Evolutionary conservation across 1,284 basidiomycete species (phyloP).

Genomic region (Boletus hoseneyae): DNA sequence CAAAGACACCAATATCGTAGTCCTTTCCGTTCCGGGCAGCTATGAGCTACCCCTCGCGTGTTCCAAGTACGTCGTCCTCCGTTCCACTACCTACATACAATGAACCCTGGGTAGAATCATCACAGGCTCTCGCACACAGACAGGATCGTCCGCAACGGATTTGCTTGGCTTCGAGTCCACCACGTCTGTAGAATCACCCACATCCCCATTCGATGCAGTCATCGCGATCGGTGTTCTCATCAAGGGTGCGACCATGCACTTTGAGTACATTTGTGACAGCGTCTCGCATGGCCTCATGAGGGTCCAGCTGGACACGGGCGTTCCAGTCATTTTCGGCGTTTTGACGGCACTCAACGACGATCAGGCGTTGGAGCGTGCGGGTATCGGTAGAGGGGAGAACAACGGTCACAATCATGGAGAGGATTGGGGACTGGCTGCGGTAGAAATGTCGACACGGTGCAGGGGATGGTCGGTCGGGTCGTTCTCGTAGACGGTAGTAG

Average conservation of each 20-base stretch:
- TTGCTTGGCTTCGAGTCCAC: conserved; percentile 61
- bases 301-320: conserved; percentile 87
- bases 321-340: conserved; percentile 97
- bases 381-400: conserved; percentile 61
- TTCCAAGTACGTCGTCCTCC: conserved; percentile 54
- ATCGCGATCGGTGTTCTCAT: conserved; percentile 97
- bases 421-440: conserved; percentile 94
- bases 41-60: conserved; percentile 91
- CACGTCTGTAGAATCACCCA: conserved; percentile 38
- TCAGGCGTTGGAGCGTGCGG: conserved; percentile 91
- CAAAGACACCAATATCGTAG: conserved; percentile 84
- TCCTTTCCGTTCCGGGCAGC: conserved; percentile 92
- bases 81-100: background rate
- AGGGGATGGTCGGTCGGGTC: conserved; percentile 76
- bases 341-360: conserved; percentile 92
- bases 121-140: conserved; percentile 79
- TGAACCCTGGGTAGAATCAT: conserved; percentile 58
- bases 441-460: conserved; percentile 82
- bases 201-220: conserved; percentile 85
- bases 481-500: conserved; percentile 38
- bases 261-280: conserved; percentile 96
- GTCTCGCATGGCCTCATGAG: conserved; percentile 93
- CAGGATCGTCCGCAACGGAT: conserved; percentile 68
- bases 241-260: conserved; percentile 97
- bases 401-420: conserved; percentile 93